These are phyloP conservation scores for Beta macrorhiza DNA, from an alignment of 179 eudicot genomes.

Conservation along the genomic window DNA sequence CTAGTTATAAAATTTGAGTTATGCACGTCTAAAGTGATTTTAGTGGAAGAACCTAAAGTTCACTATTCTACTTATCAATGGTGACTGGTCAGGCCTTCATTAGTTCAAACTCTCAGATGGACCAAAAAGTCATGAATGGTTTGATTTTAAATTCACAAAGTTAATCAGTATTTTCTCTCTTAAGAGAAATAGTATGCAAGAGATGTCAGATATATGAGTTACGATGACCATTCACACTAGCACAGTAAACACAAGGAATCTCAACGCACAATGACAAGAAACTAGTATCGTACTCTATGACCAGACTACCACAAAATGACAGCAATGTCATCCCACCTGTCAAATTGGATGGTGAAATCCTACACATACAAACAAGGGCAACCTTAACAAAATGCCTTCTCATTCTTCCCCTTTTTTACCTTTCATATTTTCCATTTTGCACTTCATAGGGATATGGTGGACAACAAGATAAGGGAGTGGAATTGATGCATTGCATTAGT, in stretches of 20 bases:
- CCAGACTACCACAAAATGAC: neutral
- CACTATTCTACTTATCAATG: neutral
- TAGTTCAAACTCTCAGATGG: neutral
- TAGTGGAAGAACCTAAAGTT: neutral
- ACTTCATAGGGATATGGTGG: neutral
- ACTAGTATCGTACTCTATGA: neutral
- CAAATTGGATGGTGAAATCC: neutral
- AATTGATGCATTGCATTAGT: too few species aligned
- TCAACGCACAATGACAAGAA: too few species aligned
- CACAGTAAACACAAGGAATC: neutral
- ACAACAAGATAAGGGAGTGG: neutral
- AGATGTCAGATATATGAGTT: neutral
- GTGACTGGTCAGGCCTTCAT: neutral
- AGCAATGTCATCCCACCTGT: neutral
- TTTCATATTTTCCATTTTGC: neutral
- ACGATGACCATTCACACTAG: neutral
- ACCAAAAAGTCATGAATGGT: neutral
- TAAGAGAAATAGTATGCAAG: neutral
- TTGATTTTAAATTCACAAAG: too few species aligned
- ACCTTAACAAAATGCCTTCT: neutral
- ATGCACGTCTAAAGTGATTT: neutral
- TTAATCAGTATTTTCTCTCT: neutral
- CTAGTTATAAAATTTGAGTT: neutral
- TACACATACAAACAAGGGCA: neutral
- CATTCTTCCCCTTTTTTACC: neutral